phyloP scores from a whole-genome alignment of 2,329 filamentous ascomycete genomes.

The Aspergillus hiratsukae region DNA sequence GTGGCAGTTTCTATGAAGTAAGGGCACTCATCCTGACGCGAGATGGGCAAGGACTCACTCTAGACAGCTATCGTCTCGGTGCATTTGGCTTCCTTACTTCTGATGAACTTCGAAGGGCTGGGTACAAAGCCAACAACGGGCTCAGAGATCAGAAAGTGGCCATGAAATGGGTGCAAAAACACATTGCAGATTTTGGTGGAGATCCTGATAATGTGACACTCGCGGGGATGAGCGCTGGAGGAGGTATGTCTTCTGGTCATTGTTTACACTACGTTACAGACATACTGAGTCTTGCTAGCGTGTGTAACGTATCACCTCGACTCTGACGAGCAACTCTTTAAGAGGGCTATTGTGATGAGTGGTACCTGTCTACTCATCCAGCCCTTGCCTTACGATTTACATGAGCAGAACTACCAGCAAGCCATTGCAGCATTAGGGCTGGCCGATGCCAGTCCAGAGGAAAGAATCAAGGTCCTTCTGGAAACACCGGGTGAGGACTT shows the following conservation, averaged over 20 bases:
- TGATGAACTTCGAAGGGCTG: constrained; percentile 43
- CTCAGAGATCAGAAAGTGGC: constrained; percentile 46
- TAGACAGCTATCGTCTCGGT: constrained; percentile 44
- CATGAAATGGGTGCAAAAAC: constrained; percentile 37
- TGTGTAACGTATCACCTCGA: constrained; percentile 32
- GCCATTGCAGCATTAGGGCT: constrained; percentile 40
- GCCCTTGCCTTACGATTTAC: constrained; percentile 33
- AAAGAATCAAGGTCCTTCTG: constrained; percentile 41
- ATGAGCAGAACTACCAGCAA: constrained; percentile 42
- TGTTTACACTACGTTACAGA: constrained; percentile 1
- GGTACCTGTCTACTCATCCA: constrained; percentile 43
- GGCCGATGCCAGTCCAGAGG: constrained; percentile 30
- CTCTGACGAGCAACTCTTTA: constrained; percentile 38
- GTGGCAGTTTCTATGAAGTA: constrained; percentile 47
- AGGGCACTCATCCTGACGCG: constrained; percentile 3
- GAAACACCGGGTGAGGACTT: constrained; percentile 40
- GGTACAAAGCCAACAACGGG: constrained; percentile 44
- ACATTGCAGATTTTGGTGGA: constrained; percentile 41
- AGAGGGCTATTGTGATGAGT: constrained; percentile 39
- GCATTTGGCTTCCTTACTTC: constrained; percentile 47
- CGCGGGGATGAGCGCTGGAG: constrained; percentile 49
- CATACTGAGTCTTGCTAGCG: constrained; percentile 13
- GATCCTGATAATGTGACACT: constrained; percentile 37
- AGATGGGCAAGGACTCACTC: neutral
- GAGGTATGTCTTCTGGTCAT: constrained; percentile 21